Percentiles rank a stretch among this genome's conserved stretches.
Evolutionary conservation across 352 stramenopile species (phyloP).

Genomic region (Globisporangium alternatum): DNA sequence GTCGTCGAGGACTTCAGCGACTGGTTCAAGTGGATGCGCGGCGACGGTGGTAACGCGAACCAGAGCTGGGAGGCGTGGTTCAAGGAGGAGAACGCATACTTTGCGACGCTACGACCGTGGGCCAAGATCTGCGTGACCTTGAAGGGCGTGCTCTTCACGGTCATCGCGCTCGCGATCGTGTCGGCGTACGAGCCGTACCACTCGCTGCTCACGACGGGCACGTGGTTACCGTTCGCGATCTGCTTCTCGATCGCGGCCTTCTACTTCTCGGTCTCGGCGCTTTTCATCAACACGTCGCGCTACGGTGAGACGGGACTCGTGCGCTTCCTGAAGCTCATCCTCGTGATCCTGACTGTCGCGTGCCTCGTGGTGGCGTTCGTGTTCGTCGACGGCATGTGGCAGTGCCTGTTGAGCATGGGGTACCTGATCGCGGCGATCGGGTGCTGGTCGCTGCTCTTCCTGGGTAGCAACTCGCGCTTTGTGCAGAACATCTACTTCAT

Average conservation of each 20-base stretch:
- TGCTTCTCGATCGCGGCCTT: slow-evolving; percentile 44
- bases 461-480: slow-evolving; percentile 88
- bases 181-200: slow-evolving; percentile 71
- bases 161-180: slow-evolving; percentile 85
- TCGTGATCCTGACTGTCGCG: slow-evolving; percentile 75
- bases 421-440: slow-evolving; percentile 90
- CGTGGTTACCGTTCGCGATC: slow-evolving; percentile 60
- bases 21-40: slow-evolving; percentile 94
- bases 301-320: slow-evolving; percentile 60
- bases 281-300: slow-evolving; percentile 57
- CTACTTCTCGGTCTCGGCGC: slow-evolving; percentile 64
- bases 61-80: slow-evolving; percentile 97
- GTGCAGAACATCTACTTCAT: slow-evolving; percentile 92
- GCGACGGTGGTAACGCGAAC: slow-evolving; percentile 87
- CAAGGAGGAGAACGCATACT: slow-evolving; percentile 94
- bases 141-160: slow-evolving; percentile 87
- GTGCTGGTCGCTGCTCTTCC: slow-evolving; percentile 79
- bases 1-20: slow-evolving; percentile 86
- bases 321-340: slow-evolving; percentile 66
- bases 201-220: slow-evolving; percentile 47
- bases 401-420: slow-evolving; percentile 90
- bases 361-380: slow-evolving; percentile 67
- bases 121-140: slow-evolving; percentile 91
- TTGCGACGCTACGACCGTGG: slow-evolving; percentile 81
- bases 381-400: slow-evolving; percentile 83